Evolutionary conservation across 495 filamentous ascomycete genomes (phyloP), one percentile per base, ranked within the genome.

Genomic region (Aspergillus leporis): DNA sequence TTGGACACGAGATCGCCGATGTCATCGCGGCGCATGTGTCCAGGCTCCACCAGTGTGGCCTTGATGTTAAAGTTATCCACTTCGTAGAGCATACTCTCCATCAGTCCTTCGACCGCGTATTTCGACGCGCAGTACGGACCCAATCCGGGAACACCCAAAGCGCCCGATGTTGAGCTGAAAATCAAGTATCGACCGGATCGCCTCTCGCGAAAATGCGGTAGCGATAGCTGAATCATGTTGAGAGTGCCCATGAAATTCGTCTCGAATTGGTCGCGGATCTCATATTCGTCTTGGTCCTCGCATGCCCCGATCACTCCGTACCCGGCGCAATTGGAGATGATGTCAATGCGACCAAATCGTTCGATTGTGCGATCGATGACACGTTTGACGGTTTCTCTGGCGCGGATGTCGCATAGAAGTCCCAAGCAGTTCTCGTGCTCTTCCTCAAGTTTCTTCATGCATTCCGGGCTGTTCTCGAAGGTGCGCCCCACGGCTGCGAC

Each of bases 81-180:
- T 69, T 98, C 94, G 66, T 97, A 98, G 7, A 96, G 79, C 88
- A 98, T 92, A 31, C 88, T 90, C 76, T 98, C 94, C 60, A 97
- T 91, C 54, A 98, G 76, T 0, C 94, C 94, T 66, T 98, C 94
- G 10, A 96, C 89, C 0, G 94, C 94, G 70, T 96, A 97, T 69
- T 98, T 98, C 0, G 91, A 95, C 0, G 94, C 94, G 71, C 94
- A 96, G 67, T 96, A 98, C 0, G 93, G 93, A 0, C 94, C 92
- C 13, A 98, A 73, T 0, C 93, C 94, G 0, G 94, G 94, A 0
- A 98, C 91, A 7, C 93, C 93, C 5, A 96, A 81, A 0, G 92
- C 90, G 3, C 94, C 93, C 25, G 86, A 88, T 5, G 91, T 97
- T 9, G 88, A 93, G 70, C 89, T 93, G 72, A 98, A 98, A 62